Evolutionary conservation across 1,284 basidiomycete species (phyloP).

Genomic region (Cryptococcus sp.): DNA sequence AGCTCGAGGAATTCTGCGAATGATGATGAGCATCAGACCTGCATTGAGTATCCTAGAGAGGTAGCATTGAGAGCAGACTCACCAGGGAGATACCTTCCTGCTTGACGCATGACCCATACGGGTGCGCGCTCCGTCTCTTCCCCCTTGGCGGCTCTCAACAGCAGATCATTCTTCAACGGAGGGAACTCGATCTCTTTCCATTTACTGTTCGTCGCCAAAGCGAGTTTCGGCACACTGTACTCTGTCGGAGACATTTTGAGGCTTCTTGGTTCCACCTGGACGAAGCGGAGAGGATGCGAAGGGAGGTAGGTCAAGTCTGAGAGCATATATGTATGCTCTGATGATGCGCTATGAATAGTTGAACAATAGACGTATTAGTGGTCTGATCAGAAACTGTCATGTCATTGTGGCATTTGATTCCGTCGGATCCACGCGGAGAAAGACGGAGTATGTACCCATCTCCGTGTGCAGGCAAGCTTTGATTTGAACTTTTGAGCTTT

Average conservation of each 20-base stretch:
- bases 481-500: conserved; percentile 1
- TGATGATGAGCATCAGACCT: not conserved
- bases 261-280: not conserved
- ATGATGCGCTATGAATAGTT: no score
- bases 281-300: not conserved
- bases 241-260: conserved; percentile 14
- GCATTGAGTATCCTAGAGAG: not conserved
- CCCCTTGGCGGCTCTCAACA: conserved; percentile 84
- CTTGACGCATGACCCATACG: conserved; percentile 99
- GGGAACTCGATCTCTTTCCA: conserved; percentile 60
- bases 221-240: conserved; percentile 32
- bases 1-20: conserved; percentile 78
- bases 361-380: no score
- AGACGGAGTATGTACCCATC: not conserved
- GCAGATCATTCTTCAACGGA: conserved; percentile 80
- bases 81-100: conserved; percentile 94
- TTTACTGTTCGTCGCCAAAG: conserved; percentile 17
- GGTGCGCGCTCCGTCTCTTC: conserved; percentile 88
- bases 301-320: not conserved
- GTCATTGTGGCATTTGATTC: not conserved
- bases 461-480: conserved; percentile 1
- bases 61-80: conserved; percentile 33
- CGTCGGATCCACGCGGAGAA: not conserved
- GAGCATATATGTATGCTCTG: not conserved
- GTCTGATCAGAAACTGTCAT: no score